A percentile compares a stretch with the other conserved stretches of the same genome.
Conservation (phyloP, 2,329 filamentous ascomycete genomes). For the Dendrostoma leiphaemia region DNA sequence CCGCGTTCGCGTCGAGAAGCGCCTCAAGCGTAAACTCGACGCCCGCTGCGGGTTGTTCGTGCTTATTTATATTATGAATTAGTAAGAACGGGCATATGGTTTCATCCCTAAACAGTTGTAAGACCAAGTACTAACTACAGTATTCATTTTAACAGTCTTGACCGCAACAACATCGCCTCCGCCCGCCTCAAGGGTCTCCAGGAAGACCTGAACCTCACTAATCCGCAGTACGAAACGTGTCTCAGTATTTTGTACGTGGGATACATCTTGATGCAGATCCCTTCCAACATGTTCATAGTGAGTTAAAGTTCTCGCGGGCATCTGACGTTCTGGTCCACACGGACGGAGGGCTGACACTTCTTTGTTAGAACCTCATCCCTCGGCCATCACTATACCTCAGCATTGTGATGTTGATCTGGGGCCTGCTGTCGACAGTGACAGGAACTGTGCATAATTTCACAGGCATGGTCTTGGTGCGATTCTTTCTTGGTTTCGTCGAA, state of each 20-base stretch:
- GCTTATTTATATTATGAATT: slow-evolving; percentile 76
- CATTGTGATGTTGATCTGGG: slow-evolving; percentile 57
- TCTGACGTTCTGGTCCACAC: too few species aligned
- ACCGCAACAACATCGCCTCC: slow-evolving; percentile 67
- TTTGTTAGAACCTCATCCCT: slow-evolving; percentile 51
- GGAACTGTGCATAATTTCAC: slow-evolving; percentile 51
- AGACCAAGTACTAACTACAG: too few species aligned
- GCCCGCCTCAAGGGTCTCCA: slow-evolving; percentile 65
- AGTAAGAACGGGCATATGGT: too few species aligned
- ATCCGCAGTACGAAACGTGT: slow-evolving; percentile 62
- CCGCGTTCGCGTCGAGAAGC: slow-evolving; percentile 58
- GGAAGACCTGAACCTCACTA: slow-evolving; percentile 52
- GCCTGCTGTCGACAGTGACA: slow-evolving; percentile 56
- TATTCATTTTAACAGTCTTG: too few species aligned
- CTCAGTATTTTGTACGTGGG: slow-evolving; percentile 65
- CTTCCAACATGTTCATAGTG: slow-evolving; percentile 57
- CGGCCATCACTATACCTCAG: slow-evolving; percentile 52
- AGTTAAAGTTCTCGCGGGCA: too few species aligned
- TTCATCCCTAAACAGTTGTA: too few species aligned
- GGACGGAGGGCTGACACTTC: too few species aligned
- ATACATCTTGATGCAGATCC: slow-evolving; percentile 64
- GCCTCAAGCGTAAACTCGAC: slow-evolving; percentile 70
- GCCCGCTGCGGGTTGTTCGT: slow-evolving; percentile 65
- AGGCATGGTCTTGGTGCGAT: slow-evolving; percentile 54
- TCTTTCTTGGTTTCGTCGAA: slow-evolving; percentile 61